A percentile compares a stretch with the other conserved stretches of the same genome.
Evolutionary conservation across 2,329 filamentous ascomycete species (phyloP).

Genomic region (Pseudogymnoascus sp.): DNA sequence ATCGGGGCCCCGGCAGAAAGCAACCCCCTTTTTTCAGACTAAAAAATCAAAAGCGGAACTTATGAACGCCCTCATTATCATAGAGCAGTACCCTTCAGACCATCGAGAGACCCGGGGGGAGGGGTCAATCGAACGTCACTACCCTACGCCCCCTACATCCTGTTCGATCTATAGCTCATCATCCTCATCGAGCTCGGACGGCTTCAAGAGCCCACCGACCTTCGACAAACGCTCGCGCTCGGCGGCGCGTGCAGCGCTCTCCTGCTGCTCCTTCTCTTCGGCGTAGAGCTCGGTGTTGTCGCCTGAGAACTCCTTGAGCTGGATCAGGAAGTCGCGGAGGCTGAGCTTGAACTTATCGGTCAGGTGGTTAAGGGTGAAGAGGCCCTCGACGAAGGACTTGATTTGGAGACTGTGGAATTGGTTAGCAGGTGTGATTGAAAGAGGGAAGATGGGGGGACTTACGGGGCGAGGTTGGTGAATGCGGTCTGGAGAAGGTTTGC

Average conservation of each 20-base stretch:
- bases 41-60: conserved; percentile 2
- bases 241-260: conserved; percentile 74
- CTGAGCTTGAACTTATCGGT: conserved; percentile 93
- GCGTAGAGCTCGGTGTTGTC: conserved; percentile 92
- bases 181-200: conserved; percentile 84
- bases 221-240: conserved; percentile 91
- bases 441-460: conserved; percentile 35
- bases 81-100: not conserved
- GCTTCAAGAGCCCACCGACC: conserved; percentile 92
- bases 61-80: conserved; percentile 6
- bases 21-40: conserved; percentile 3
- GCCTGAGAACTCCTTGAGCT: conserved; percentile 90
- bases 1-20: not conserved
- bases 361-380: conserved; percentile 83
- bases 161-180: conserved; percentile 77
- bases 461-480: conserved; percentile 88
- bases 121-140: not conserved
- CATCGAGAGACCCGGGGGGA: not conserved
- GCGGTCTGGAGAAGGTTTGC: conserved; percentile 77
- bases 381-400: conserved; percentile 76
- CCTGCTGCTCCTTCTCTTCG: conserved; percentile 90
- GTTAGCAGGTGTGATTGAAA: conserved; percentile 31
- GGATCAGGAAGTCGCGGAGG: conserved; percentile 93
- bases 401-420: conserved; percentile 64
- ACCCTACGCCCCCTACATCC: not conserved